Percentiles rank a stretch among this genome's conserved stretches.
These are phyloP conservation scores for Elymus sibiricus DNA, from an alignment of 176 grass and related monocot species.

Conservation along the genomic window DNA sequence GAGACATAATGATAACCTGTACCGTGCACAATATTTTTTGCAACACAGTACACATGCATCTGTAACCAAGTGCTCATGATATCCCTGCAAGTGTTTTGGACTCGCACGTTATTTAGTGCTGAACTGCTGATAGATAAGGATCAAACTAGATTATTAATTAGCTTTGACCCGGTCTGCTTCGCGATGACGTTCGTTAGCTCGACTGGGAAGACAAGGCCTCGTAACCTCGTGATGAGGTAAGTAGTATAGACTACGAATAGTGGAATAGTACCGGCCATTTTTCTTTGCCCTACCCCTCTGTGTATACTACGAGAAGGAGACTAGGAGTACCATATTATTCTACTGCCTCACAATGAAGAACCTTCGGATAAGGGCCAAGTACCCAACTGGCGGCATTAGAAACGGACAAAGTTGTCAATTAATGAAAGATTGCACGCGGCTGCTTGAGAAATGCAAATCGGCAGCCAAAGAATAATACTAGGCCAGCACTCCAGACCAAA, in stretches of 20 bases:
- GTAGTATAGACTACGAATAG: neutral
- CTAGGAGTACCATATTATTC: neutral
- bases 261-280: neutral
- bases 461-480: neutral
- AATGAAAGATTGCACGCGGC: neutral
- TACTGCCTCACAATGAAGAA: neutral
- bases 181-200: neutral
- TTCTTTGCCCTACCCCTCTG: neutral
- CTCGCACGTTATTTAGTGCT: slow-evolving; percentile 21
- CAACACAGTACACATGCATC: neutral
- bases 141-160: slow-evolving; percentile 24
- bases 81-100: slow-evolving; percentile 22
- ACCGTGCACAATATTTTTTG: neutral
- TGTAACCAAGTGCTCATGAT: neutral
- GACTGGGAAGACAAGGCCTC: neutral
- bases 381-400: slow-evolving; percentile 27
- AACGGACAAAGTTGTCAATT: slow-evolving; percentile 39
- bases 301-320: no score
- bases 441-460: neutral
- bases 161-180: slow-evolving; percentile 22
- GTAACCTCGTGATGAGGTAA: neutral
- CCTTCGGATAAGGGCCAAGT: slow-evolving; percentile 27
- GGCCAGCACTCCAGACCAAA: neutral
- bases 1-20: neutral
- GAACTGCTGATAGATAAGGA: neutral